Base-by-base conservation (phyloP, 2,329 filamentous ascomycete genomes). In the Sclerotinia spermophila region DNA sequence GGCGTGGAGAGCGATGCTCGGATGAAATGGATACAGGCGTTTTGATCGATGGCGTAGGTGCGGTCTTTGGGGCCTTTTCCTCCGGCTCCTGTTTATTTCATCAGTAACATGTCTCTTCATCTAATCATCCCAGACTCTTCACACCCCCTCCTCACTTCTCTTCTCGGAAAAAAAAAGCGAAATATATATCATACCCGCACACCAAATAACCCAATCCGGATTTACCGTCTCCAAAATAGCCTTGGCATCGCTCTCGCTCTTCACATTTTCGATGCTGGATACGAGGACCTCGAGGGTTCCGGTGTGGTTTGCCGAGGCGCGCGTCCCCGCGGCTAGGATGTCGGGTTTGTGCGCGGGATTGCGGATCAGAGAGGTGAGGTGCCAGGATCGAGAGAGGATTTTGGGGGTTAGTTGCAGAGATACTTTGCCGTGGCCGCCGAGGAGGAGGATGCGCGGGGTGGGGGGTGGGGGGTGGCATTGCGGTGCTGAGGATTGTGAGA, bases 401-500 rank as follows among this genome's bases (percentile, higher is more conserved):
- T 94, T 85, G 1, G 91, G 91, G 13, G 92, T 96, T 53, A 96
- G 85, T 58, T 90, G 82, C 71, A 92, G 87, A 74, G 92, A 87
- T 72, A 96, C 81, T 79, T 94, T 93, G 82, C 93, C 93, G 82
- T 94, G 92, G 77, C 92, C 93, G 77, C 92, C 92, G 73, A 96
- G 87, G 74, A 96, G 76, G 48, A 77, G 75, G n/a, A 76, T 72
- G 8, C 71, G 72, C 56, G 73, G 71, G 59, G 73, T 70, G 65
- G 61, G 24, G 56, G 19, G 56, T 40, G 56, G 51, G n/a, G 17
- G 44, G 24, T 6, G 33, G 35, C 10, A 24, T 5, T 24, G n/a
- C n/a, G 21, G 45, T 48, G 21, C 8, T n/a, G n/a, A n/a, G 44
- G 2, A 6, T 21, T 45, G 19, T 24, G 44, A 24, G n/a, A n/a